Percentiles rank a stretch among this genome's conserved stretches.
Conservation (phyloP, 208 protist genomes). For the Trypanosoma mega region DNA sequence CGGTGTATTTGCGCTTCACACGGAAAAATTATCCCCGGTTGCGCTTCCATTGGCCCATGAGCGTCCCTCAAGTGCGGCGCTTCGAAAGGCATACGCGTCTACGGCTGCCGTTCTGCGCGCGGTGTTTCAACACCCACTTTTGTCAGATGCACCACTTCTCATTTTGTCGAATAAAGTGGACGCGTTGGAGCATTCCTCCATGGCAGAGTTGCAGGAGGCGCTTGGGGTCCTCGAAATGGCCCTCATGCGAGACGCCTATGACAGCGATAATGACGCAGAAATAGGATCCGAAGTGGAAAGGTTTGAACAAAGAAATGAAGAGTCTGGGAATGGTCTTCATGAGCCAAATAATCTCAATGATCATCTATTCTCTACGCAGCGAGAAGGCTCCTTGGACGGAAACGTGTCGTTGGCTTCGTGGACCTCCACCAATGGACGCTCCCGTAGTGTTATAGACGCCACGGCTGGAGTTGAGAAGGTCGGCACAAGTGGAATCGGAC, state of each 20-base stretch:
- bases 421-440: not conserved
- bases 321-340: too few relatives aligned
- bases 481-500: slow-evolving; percentile 70
- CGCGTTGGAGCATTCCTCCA: slow-evolving; percentile 44
- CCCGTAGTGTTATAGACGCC: not conserved
- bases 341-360: too few relatives aligned
- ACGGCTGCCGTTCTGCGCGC: slow-evolving; percentile 57
- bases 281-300: too few relatives aligned
- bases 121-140: slow-evolving; percentile 79
- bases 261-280: slow-evolving; percentile 4
- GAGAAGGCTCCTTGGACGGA: too few relatives aligned
- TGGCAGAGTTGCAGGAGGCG: slow-evolving; percentile 57
- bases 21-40: too few relatives aligned
- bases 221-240: slow-evolving; percentile 67
- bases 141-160: slow-evolving; percentile 80
- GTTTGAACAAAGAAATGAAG: too few relatives aligned
- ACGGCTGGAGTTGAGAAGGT: too few relatives aligned
- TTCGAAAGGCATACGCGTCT: slow-evolving; percentile 29
- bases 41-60: too few relatives aligned
- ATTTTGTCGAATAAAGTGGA: slow-evolving; percentile 96
- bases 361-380: too few relatives aligned
- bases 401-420: not conserved
- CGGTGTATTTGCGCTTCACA: too few relatives aligned
- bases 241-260: slow-evolving; percentile 40
- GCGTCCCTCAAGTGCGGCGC: too few relatives aligned